phyloP scores from a whole-genome alignment of 306 rosid species.

The Prosopis cineraria region DNA sequence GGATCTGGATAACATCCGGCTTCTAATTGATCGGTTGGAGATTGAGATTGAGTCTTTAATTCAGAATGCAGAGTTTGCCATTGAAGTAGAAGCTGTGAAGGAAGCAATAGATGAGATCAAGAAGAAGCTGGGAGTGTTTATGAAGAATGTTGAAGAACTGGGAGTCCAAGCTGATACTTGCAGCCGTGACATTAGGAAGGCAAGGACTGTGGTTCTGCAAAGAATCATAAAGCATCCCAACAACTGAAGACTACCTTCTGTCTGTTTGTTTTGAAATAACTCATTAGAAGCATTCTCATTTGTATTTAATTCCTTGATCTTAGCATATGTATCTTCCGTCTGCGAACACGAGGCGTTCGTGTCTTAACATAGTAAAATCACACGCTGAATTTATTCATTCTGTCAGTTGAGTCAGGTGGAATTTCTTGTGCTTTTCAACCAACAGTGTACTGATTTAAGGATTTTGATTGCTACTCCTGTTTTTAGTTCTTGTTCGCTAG shows the following conservation, averaged over 20 bases:
- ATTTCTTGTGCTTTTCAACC: constrained; percentile 18
- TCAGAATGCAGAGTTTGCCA: constrained; percentile 59
- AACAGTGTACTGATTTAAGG: constrained; percentile 8
- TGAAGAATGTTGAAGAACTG: constrained; percentile 78
- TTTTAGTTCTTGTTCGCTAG: constrained; percentile 12
- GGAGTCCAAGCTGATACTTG: constrained; percentile 77
- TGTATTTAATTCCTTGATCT: constrained; percentile 39
- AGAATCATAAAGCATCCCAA: constrained; percentile 73
- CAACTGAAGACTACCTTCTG: constrained; percentile 32
- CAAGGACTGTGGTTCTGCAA: constrained; percentile 89
- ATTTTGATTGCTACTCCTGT: constrained; percentile 16
- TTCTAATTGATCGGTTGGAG: constrained; percentile 66
- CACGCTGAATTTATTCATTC: constrained; percentile 5
- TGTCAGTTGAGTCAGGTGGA: constrained; percentile 22
- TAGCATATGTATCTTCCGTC: constrained; percentile 33
- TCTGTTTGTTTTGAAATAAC: constrained; percentile 29
- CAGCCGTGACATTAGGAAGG: constrained; percentile 76
- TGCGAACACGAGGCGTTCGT: background rate
- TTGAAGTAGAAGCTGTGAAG: constrained; percentile 67
- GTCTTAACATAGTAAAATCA: constrained; percentile 7
- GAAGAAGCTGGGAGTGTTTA: constrained; percentile 67
- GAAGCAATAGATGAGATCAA: constrained; percentile 76
- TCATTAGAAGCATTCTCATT: background rate
- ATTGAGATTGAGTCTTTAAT: constrained; percentile 58
- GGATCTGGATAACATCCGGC: constrained; percentile 78